Evolutionary conservation across 805 yeast species (phyloP), one percentile per base, ranked within the genome.

Genomic region (Wickerhamiella sorbophila): DNA sequence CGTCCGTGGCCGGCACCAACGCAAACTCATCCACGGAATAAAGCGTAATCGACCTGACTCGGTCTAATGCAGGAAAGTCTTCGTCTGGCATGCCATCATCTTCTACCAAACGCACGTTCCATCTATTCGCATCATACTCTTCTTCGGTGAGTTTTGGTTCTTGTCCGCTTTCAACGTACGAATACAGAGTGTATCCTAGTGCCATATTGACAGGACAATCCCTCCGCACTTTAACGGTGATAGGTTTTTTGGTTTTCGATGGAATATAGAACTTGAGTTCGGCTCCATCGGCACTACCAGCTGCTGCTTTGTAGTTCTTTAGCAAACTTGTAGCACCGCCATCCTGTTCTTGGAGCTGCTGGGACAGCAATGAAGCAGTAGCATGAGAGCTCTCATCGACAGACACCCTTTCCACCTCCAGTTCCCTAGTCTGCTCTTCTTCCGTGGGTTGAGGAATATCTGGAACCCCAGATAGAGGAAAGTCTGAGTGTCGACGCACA

Each of bases 61-160:
- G 65, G 36, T 80, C 88, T 42, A 91, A 63, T 1, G 87, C 74
- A 1, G 97, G 97, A 64, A 91, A 87, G 40, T 85, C 83, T 29
- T 73, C 79, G 50, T 93, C 98, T 41, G 84, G 86, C 31, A 82
- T 78, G 39, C 93, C 95, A 56, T 87, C 96, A 39, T 88, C 97
- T 57, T 91, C 98, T 1, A 81, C 86, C 18, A 88, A 66, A 44
- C 81, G 81, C 27, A 88, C 54, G 41, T 78, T 69, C 91, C 94
- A 85, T 45, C 61, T 59, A 52, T 80, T 79, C 0, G 87, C 81
- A 46, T 79, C 73, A 39, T 58, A 52, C 26, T 57, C 44, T 27
- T 43, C 56, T 16, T 43, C 50, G 4, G 49, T 31, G 24, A 53
- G 54, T 33, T 48, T 41, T 4, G 62, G 66, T 31, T 40, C 36